phyloP scores from a whole-genome alignment of 495 filamentous ascomycete genomes.

The Aspergillus coremiiformis region DNA sequence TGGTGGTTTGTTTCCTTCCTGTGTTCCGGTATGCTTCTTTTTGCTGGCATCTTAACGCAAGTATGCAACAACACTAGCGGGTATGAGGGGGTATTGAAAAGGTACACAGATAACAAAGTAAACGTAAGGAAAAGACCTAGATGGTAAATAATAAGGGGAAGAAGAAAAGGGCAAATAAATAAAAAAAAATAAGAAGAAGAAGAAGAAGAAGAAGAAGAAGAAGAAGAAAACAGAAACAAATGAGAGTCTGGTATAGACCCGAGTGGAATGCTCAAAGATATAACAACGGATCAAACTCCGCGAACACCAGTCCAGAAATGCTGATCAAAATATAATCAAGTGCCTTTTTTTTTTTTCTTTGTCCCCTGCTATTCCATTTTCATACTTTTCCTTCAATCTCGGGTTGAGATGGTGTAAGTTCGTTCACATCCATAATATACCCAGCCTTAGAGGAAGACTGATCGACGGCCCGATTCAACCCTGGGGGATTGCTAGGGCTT shows the following conservation, averaged over 20 bases:
- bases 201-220: background rate
- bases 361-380: background rate
- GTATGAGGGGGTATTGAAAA: constrained; percentile 10
- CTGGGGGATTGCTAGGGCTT: background rate
- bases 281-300: constrained; percentile 3
- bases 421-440: constrained; percentile 3
- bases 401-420: constrained; percentile 15
- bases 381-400: constrained; percentile 21
- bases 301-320: constrained; percentile 1
- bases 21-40: background rate
- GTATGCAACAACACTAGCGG: constrained; percentile 6
- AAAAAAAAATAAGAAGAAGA: constrained; percentile 7
- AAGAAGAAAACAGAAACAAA: constrained; percentile 7
- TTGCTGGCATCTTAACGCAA: background rate
- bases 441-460: background rate
- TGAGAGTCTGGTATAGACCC: background rate
- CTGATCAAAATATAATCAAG: background rate
- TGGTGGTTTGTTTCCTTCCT: background rate
- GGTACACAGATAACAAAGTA: constrained; percentile 1
- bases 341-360: no score
- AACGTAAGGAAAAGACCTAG: background rate
- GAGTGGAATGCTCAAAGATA: background rate
- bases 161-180: constrained; percentile 5
- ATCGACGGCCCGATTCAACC: background rate
- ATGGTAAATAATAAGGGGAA: background rate